Evolutionary conservation across 2,329 filamentous ascomycete genomes (phyloP), one percentile per base, ranked within the genome.

Genomic region (Fusarium floridanum): DNA sequence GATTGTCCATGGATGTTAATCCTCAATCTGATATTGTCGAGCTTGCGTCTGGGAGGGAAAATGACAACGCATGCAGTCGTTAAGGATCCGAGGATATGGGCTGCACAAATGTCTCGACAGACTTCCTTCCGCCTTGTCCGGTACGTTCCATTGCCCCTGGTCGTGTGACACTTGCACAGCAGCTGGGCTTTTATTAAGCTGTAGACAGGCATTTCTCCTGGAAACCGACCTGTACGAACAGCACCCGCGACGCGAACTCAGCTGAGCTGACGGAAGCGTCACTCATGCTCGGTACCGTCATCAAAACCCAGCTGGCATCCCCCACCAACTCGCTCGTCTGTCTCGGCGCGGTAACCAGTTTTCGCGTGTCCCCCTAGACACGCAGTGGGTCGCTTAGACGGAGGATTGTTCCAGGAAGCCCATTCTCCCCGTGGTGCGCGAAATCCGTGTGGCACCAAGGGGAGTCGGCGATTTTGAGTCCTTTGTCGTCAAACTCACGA

Each of bases 121-220:
- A 24, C 59, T 50, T 50, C 50, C 29, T 53, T 61, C 55, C 36
- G 41, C 45, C 45, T 27, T 64, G 57, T 45, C 41, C 32, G 36
- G 61, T 53, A 36, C 27, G 39, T 29, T 66, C 48, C 32, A 48
- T 34, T 27, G 39, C 63, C 63, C 68, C 68, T 76, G 64, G 59
- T 62, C 53, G 71, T 77, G 69, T 67, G 62, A 75, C 73, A 55
- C 50, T 68, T 36, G n/a, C 73, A 76, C 62, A 39, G n/a, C 68
- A 64, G 66, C 45, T 56, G 32, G 32, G 32, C 60, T 57, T 50
- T 37, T 24, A 55, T 67, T 65, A 32, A 72, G 64, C 55, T 53
- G 36, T 32, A 20, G 50, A 37, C 32, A 64, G 56, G 57, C 22
- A 32, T 62, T 50, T 34, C 32, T 37, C 32, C 14, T 34, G 22